Conservation (phyloP, 2,329 filamentous ascomycete genomes). For the Microcyclospora pomicola region DNA sequence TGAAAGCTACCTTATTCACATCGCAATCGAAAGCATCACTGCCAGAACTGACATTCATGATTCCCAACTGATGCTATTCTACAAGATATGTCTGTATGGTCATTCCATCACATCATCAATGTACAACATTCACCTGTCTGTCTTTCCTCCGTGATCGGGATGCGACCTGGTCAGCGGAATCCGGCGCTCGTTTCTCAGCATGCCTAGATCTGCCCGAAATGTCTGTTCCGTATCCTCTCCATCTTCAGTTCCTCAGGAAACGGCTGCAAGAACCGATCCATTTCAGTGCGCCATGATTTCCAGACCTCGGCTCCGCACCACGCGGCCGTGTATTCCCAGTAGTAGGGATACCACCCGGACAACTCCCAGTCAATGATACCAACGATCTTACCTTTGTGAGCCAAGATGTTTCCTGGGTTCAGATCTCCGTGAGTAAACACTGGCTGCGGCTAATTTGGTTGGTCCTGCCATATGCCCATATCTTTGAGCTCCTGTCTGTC, state of each 20-base stretch:
- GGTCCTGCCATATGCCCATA: constrained; percentile 14
- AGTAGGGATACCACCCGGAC: constrained; percentile 35
- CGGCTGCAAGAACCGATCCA: constrained; percentile 25
- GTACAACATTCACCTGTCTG: too few relatives aligned
- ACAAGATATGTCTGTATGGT: too few relatives aligned
- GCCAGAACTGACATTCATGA: too few relatives aligned
- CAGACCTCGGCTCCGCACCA: constrained; percentile 22
- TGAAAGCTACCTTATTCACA: too few relatives aligned
- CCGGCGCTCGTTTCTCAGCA: too few relatives aligned
- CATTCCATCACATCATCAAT: too few relatives aligned
- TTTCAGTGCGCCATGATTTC: neutral
- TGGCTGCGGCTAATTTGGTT: constrained; percentile 20
- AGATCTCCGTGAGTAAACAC: constrained; percentile 41
- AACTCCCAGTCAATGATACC: constrained; percentile 37
- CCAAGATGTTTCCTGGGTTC: constrained; percentile 29
- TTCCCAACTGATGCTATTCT: too few relatives aligned
- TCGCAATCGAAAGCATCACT: too few relatives aligned
- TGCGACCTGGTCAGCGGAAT: too few relatives aligned
- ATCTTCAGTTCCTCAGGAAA: constrained; percentile 27
- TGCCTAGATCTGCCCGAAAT: constrained; percentile 2
- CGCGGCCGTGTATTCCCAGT: constrained; percentile 32
- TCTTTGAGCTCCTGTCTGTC: constrained; percentile 16
- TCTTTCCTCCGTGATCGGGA: too few relatives aligned
- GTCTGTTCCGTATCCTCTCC: constrained; percentile 28
- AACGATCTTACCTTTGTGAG: constrained; percentile 27